Base-by-base conservation (phyloP, 768 basidiomycete species). In the Boletus barrowsii region DNA sequence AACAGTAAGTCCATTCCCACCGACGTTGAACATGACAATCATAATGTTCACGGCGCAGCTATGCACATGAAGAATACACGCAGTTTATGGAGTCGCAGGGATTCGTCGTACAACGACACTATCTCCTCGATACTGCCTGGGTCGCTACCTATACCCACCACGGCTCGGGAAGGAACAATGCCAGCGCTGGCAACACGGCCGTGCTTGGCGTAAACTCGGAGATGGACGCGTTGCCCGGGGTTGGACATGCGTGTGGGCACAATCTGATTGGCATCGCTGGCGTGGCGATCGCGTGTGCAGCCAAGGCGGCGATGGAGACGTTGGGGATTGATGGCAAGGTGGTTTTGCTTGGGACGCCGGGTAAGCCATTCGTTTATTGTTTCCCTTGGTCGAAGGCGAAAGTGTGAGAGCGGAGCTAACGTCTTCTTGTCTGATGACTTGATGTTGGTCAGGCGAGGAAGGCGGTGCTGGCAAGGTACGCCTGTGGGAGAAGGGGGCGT, bases 171-270 rank as follows among this genome's bases (percentile, higher is more conserved):
- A 35, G 4, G 11, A 10, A 14, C 33, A 13, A 35, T 35, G 33
- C 33, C 33, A 35, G 8, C 37, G 6, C n/a, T 22, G n/a, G 14
- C 4, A 39, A 35, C 17, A 32, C n/a, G 10, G 32, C 43, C 1
- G 57, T 54, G 10, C 57, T 91, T 37, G 90, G 89, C 0, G 75
- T 92, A 49, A 91, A 92, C 67, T 90, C 88, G 32, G 90, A 92
- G 77, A 84, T 85, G 83, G 83, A 84, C 49, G 85, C 83, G 1
- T 71, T 86, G 7, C 69, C 69, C 35, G 73, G 80, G 1, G 72
- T 84, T 36, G 82, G 87, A 0, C 87, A 88, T 61, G 87, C 85
- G 0, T 92, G 90, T 60, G 89, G 90, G 1, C 90, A 91, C 62
- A 91, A 91, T 59, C 73, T 92, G 42, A 91, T 92, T 47, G 89